Conservation (phyloP, 192 early-diverging fungal genomes). For the Coemansia sp. region DNA sequence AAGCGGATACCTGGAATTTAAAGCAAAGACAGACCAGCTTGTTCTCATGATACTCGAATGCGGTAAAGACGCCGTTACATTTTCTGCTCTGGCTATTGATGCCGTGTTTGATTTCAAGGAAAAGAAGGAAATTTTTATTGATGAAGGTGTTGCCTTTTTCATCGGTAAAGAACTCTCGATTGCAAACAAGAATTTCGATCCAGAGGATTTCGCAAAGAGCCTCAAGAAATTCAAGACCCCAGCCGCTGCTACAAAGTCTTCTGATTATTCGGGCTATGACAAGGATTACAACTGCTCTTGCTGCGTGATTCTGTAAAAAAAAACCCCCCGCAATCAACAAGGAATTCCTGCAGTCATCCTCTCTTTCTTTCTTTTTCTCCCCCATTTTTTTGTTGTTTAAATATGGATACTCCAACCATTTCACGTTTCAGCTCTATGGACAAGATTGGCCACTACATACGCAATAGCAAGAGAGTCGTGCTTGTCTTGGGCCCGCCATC, state of each 20-base stretch:
- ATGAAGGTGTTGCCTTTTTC: conserved; percentile 1
- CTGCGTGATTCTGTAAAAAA: conserved; percentile 5
- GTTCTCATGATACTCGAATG: not conserved
- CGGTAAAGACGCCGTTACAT: not conserved
- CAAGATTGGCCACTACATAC: not conserved
- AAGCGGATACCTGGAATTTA: not conserved
- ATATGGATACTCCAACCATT: not conserved
- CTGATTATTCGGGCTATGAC: no score
- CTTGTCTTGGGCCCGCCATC: not conserved
- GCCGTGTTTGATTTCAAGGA: not conserved
- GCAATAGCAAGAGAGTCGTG: not conserved
- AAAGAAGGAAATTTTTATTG: conserved; percentile 2
- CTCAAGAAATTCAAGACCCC: not conserved
- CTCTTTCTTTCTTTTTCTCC: not conserved
- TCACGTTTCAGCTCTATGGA: not conserved
- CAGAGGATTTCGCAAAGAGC: not conserved
- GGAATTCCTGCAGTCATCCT: not conserved
- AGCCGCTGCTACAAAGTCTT: no score
- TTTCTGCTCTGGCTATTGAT: not conserved
- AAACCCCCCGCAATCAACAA: no score
- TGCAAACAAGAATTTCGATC: not conserved
- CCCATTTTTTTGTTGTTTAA: not conserved
- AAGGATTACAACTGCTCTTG: not conserved
- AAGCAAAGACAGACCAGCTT: not conserved
- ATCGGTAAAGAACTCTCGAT: not conserved